Base-by-base conservation (phyloP, 805 yeast genomes). In the Nakazawaea wyomingensis region DNA sequence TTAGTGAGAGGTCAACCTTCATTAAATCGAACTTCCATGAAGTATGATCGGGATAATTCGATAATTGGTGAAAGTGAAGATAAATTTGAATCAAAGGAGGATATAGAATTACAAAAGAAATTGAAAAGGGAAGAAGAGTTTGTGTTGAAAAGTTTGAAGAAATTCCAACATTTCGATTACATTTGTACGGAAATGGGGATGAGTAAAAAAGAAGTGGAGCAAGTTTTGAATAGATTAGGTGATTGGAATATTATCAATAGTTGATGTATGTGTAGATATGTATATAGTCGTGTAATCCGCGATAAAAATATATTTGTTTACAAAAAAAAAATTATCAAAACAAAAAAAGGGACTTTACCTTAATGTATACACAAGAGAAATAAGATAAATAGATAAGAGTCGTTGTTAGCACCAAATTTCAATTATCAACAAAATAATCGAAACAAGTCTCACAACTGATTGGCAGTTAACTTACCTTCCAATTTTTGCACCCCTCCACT, bases 141-240 rank as follows among this genome's bases (percentile, higher is more conserved):
- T 10, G 52, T 79, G 36, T 47, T 76, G 3, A 70, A 69, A 47
- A 60, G 76, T 11, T 50, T 82, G 22, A 69, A 70, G 45, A 72
- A 75, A 17, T 70, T 70, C 19, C 80, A 75, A 40, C 74, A 72
- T 48, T 68, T 80, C 49, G 91, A 83, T 53, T 67, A 75, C 4
- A 80, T 87, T 2, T 82, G 91, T 54, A 85, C 91, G 0, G 83
- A 78, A 45, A 63, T 86, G 52, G 75, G 71, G 37, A 70, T 71
- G 53, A 71, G 84, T 8, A 65, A 78, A 36, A 57, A 56, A 17
- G 82, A 80, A 22, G 75, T 84, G 1, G 83, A 80, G 50, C 54
- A 52, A 2, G 41, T 76, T 3, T 46, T 80, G n/a, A 57, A 64
- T 26, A 60, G 61, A 8, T 36, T 60, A 26, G 80, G 80, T 1